phyloP scores from a whole-genome alignment of 2,329 filamentous ascomycete species.

The Cladosporium sp. region DNA sequence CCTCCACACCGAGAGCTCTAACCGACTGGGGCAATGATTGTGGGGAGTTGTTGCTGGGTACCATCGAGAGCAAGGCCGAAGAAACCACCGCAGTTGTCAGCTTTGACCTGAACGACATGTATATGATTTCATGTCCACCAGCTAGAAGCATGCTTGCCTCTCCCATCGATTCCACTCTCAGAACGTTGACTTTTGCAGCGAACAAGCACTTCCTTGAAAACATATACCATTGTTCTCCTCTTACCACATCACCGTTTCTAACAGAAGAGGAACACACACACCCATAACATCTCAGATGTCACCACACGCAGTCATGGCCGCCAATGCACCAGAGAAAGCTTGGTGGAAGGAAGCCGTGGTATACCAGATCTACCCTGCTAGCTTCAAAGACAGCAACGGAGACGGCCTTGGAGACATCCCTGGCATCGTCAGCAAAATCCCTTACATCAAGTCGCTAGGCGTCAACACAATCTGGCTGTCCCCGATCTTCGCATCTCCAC shows the following conservation, averaged over 20 bases:
- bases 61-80: constrained; percentile 8
- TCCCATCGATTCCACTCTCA: neutral
- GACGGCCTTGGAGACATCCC: constrained; percentile 63
- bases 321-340: constrained; percentile 9
- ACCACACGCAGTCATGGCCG: constrained; percentile 16
- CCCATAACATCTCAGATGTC: neutral
- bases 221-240: neutral
- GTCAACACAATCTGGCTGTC: constrained; percentile 67
- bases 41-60: neutral
- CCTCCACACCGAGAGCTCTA: constrained; percentile 9
- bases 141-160: neutral
- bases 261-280: neutral
- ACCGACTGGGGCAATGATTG: constrained; percentile 12
- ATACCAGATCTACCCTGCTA: constrained; percentile 49
- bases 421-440: constrained; percentile 63
- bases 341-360: constrained; percentile 51
- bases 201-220: neutral
- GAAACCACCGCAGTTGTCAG: neutral
- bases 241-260: neutral
- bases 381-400: constrained; percentile 54
- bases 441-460: constrained; percentile 62
- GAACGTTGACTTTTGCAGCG: neutral
- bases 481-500: constrained; percentile 61
- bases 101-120: constrained; percentile 2
- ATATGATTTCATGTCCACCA: neutral